Percentiles rank a stretch among this genome's conserved stretches.
Conservation (phyloP, 192 early-diverging fungal genomes). For the Entomortierella parvispora region DNA sequence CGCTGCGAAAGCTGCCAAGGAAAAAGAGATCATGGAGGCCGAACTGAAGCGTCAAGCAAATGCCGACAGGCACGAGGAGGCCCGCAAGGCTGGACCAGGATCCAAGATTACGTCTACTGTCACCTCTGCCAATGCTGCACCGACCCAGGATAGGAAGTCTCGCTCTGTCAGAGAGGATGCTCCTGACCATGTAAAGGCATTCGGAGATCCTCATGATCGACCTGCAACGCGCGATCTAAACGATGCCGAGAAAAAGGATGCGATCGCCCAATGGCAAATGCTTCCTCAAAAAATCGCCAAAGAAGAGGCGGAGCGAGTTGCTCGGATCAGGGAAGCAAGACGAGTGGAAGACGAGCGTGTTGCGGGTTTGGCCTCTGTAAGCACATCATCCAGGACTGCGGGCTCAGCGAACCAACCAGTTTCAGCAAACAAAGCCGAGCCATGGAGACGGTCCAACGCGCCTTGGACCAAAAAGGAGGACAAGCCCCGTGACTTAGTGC, state of each 20-base stretch:
- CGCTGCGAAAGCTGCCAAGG: neutral
- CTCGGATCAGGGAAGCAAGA: conserved; percentile 6
- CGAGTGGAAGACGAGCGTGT: conserved; percentile 3
- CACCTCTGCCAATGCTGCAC: neutral
- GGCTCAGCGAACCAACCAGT: no score
- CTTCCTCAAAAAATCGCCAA: conserved; percentile 18
- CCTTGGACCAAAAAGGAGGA: no score
- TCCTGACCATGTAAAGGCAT: conserved; percentile 8
- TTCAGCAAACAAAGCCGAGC: no score
- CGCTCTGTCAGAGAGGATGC: neutral
- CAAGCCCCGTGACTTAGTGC: no score
- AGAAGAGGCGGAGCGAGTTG: conserved; percentile 16
- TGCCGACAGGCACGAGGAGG: no score
- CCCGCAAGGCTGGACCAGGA: no score
- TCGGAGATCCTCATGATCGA: conserved; percentile 1
- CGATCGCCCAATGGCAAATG: conserved; percentile 19
- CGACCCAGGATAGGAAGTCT: no score
- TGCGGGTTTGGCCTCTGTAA: neutral
- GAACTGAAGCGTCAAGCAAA: neutral
- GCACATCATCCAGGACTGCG: neutral
- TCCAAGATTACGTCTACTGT: neutral
- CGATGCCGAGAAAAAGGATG: conserved; percentile 12
- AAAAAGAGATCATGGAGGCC: neutral
- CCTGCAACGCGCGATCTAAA: conserved; percentile 1
- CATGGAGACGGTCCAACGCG: no score